A percentile compares a stretch with the other conserved stretches of the same genome.
These are phyloP conservation scores for Botrytis medusae DNA, from an alignment of 2,329 filamentous ascomycete genomes.

Conservation along the genomic window DNA sequence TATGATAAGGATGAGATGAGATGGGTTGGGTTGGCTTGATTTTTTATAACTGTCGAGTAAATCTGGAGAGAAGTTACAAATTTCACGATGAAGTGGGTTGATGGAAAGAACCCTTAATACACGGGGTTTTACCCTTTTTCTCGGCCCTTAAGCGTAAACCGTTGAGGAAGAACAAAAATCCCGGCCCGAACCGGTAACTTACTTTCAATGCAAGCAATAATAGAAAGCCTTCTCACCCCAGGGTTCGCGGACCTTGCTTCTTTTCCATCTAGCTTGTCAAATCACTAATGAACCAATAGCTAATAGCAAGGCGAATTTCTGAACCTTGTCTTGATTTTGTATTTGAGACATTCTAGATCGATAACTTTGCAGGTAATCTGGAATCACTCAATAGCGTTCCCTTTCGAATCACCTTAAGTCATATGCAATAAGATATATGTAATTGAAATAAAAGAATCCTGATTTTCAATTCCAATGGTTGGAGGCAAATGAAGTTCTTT, in stretches of 20 bases:
- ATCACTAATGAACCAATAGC: background rate
- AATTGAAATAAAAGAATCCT: background rate
- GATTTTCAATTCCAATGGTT: background rate
- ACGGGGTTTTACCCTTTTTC: background rate
- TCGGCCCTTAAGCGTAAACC: background rate
- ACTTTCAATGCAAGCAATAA: background rate
- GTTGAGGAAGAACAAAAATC: conserved; percentile 7
- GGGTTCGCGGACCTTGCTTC: background rate
- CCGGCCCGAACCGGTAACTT: conserved; percentile 19
- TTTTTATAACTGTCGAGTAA: background rate
- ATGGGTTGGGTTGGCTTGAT: no score
- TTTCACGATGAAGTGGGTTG: background rate
- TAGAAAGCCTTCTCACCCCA: background rate
- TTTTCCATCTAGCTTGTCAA: background rate
- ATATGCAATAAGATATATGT: conserved; percentile 1
- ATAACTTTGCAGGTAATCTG: conserved; percentile 13
- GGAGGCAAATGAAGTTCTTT: background rate
- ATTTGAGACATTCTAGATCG: conserved; percentile 2
- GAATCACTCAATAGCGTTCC: background rate
- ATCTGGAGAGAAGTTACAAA: background rate
- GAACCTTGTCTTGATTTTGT: conserved; percentile 5
- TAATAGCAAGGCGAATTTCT: background rate
- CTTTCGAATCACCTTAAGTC: background rate
- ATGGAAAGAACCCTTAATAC: background rate
- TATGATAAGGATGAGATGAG: no score